Percentiles rank a stretch among this genome's conserved stretches.
Evolutionary conservation across 1,139 yeast genomes (phyloP).

Genomic region (Suhomyces bokatorum): DNA sequence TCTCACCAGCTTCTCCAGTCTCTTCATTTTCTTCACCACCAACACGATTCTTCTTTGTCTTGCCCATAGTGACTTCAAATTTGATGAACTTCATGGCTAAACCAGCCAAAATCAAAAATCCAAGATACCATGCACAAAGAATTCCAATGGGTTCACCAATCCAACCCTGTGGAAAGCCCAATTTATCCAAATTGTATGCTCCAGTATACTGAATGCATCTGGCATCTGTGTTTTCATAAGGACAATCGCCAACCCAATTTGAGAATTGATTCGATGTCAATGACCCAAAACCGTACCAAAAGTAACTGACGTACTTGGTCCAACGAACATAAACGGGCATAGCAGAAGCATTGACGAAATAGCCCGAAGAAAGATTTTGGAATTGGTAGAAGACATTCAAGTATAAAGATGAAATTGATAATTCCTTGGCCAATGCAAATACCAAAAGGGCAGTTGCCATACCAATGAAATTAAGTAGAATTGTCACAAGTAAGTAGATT

Average conservation of each 20-base stretch:
- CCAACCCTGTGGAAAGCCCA: slow-evolving; percentile 71
- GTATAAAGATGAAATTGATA: slow-evolving; percentile 62
- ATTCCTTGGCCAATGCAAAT: slow-evolving; percentile 63
- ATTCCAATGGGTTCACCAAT: slow-evolving; percentile 64
- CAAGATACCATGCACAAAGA: slow-evolving; percentile 59
- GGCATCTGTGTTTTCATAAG: slow-evolving; percentile 28
- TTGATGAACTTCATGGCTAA: slow-evolving; percentile 46
- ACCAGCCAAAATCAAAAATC: slow-evolving; percentile 52
- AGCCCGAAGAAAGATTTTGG: slow-evolving; percentile 80
- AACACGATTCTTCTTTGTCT: slow-evolving; percentile 34
- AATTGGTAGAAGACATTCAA: slow-evolving; percentile 67
- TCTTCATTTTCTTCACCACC: slow-evolving; percentile 31
- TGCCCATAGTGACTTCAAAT: slow-evolving; percentile 56
- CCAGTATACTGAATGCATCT: slow-evolving; percentile 52
- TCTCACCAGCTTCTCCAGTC: slow-evolving; percentile 10
- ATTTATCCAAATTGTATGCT: slow-evolving; percentile 47
- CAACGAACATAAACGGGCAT: slow-evolving; percentile 88
- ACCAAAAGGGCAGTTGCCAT: slow-evolving; percentile 57
- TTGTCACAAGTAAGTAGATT: slow-evolving; percentile 58
- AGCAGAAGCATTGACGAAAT: slow-evolving; percentile 67
- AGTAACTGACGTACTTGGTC: slow-evolving; percentile 72
- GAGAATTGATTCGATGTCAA: slow-evolving; percentile 65
- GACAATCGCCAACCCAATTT: slow-evolving; percentile 60
- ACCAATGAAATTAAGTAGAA: slow-evolving; percentile 58
- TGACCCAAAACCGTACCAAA: slow-evolving; percentile 80